Conservation (phyloP, 257 asterid species). For the Jacaranda copaia region DNA sequence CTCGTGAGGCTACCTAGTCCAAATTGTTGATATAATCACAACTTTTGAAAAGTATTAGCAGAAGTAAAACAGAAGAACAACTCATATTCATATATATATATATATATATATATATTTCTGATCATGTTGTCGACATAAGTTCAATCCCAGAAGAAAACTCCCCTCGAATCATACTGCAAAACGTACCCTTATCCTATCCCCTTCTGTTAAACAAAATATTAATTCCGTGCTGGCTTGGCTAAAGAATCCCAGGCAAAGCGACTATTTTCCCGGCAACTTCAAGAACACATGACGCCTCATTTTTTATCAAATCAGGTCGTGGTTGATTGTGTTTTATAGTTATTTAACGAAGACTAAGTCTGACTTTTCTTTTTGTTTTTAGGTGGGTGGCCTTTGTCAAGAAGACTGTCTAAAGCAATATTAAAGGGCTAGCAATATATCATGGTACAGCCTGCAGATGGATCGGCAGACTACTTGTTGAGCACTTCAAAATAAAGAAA, state of each 20-base stretch:
- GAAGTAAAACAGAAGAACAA: neutral
- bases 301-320: conserved; percentile 17
- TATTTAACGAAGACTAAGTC: conserved; percentile 54
- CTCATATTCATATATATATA: neutral
- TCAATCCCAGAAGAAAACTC: conserved; percentile 41
- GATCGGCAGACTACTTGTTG: conserved; percentile 31
- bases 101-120: conserved; percentile 9
- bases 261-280: conserved; percentile 40
- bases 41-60: conserved; percentile 41
- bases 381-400: conserved; percentile 52
- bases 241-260: conserved; percentile 22
- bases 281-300: conserved; percentile 34
- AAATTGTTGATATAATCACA: conserved; percentile 35
- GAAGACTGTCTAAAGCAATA: conserved; percentile 27
- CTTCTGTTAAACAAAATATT: conserved; percentile 33
- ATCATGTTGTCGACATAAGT: conserved; percentile 38
- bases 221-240: conserved; percentile 46
- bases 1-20: neutral
- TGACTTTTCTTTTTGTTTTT: conserved; percentile 26
- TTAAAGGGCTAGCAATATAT: neutral
- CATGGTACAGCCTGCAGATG: too few species aligned
- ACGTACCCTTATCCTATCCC: conserved; percentile 41
- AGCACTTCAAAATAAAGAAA: conserved; percentile 34
- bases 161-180: conserved; percentile 33
- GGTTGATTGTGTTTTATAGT: conserved; percentile 43